phyloP scores from a whole-genome alignment of 2,329 filamentous ascomycete species.

The Grosmannia huntii region DNA sequence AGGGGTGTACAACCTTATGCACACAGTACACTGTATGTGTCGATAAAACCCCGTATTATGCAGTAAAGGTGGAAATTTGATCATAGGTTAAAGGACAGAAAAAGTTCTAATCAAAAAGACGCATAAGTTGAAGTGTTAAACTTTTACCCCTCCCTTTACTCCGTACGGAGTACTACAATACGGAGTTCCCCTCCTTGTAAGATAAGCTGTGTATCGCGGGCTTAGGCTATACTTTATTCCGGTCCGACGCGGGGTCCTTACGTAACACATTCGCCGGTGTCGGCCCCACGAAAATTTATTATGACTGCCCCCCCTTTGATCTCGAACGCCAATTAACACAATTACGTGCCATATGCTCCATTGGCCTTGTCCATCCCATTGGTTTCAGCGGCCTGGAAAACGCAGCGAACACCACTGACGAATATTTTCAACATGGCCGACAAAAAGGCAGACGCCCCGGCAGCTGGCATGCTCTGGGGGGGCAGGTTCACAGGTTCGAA shows the following conservation, averaged over 20 bases:
- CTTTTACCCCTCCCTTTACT: no score
- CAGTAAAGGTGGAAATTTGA: no score
- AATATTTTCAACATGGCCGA: not conserved
- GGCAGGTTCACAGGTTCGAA: conserved; percentile 34
- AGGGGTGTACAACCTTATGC: no score
- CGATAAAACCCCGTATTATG: no score
- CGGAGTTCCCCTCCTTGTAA: no score
- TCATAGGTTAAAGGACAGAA: no score
- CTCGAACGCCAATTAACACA: not conserved
- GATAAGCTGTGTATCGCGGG: not conserved
- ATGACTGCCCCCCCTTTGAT: not conserved
- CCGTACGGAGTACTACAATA: no score
- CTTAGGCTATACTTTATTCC: not conserved
- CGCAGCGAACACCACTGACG: not conserved
- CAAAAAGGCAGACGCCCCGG: not conserved
- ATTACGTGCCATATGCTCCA: not conserved
- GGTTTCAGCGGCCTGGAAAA: not conserved
- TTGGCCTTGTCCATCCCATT: not conserved
- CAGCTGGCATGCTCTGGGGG: conserved; percentile 22
- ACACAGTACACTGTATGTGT: no score
- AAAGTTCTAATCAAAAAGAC: no score
- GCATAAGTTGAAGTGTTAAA: no score
- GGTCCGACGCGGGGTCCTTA: not conserved
- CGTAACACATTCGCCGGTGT: not conserved
- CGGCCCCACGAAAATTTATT: not conserved